These are phyloP conservation scores for Oidiodendron maius DNA, from an alignment of 495 filamentous ascomycete genomes.

Conservation along the genomic window DNA sequence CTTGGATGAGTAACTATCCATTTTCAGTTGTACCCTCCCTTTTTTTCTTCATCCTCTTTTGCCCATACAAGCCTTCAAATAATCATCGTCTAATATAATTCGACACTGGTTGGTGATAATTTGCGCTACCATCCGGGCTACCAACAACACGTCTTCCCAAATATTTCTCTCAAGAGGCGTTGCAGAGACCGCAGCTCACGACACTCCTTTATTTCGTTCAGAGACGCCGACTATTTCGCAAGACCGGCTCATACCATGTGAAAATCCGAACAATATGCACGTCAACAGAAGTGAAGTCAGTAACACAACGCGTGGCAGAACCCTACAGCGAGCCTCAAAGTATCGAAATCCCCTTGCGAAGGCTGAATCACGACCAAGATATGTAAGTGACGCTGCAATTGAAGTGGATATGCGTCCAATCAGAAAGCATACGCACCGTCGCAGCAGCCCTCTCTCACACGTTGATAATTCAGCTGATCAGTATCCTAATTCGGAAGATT, in stretches of 20 bases:
- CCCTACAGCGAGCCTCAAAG: conserved; percentile 5
- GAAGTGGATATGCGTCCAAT: conserved; percentile 16
- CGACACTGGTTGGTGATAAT: conserved; percentile 10
- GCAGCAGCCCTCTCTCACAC: conserved; percentile 16
- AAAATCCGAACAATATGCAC: not conserved
- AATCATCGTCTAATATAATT: conserved; percentile 15
- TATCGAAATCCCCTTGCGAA: conserved; percentile 14
- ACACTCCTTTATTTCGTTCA: conserved; percentile 1
- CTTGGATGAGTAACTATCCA: too few species aligned
- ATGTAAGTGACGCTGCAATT: conserved; percentile 11
- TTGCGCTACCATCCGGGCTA: conserved; percentile 9
- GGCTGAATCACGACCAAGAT: conserved; percentile 14
- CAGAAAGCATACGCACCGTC: conserved; percentile 10
- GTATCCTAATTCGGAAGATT: conserved; percentile 17
- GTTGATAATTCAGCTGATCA: conserved; percentile 18
- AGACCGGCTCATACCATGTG: not conserved
- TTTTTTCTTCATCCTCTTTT: too few species aligned
- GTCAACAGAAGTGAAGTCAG: conserved; percentile 7
- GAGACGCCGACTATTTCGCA: not conserved
- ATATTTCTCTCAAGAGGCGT: conserved; percentile 35
- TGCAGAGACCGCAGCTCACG: conserved; percentile 22
- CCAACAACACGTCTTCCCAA: conserved; percentile 33
- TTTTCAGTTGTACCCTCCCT: too few species aligned
- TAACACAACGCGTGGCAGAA: conserved; percentile 14
- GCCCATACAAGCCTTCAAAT: conserved; percentile 3